Evolutionary conservation across 2,329 filamentous ascomycete species (phyloP).

Genomic region (Knufia petricola): DNA sequence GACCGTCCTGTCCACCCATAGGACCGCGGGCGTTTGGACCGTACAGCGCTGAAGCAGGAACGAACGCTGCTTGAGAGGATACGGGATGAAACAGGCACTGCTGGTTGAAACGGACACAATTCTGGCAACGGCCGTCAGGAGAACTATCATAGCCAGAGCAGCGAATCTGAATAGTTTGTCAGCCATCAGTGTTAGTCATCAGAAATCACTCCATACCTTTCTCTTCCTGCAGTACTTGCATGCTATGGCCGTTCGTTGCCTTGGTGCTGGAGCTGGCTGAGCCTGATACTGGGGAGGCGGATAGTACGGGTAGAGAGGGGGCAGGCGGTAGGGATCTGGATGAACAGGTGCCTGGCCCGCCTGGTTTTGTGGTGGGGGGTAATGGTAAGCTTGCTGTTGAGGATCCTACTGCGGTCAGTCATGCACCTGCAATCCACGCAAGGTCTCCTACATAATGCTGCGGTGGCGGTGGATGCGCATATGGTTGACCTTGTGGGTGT

Average conservation of each 20-base stretch:
- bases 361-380: constrained; percentile 29
- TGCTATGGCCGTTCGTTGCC: constrained; percentile 43
- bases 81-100: constrained; percentile 70
- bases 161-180: constrained; percentile 49
- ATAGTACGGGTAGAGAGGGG: constrained; percentile 32
- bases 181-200: constrained; percentile 6
- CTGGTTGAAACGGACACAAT: constrained; percentile 64
- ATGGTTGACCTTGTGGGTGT: constrained; percentile 14
- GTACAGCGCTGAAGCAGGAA: constrained; percentile 60
- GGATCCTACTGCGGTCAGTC: constrained; percentile 18
- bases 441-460: constrained; percentile 32
- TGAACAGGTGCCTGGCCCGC: constrained; percentile 29
- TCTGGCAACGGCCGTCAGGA: constrained; percentile 61
- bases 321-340: constrained; percentile 34
- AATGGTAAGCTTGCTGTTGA: constrained; percentile 25
- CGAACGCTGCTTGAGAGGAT: constrained; percentile 63
- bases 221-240: constrained; percentile 44
- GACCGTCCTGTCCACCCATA: constrained; percentile 23
- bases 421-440: not conserved
- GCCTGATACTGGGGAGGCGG: constrained; percentile 32
- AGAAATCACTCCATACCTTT: constrained; percentile 33
- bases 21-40: constrained; percentile 33
- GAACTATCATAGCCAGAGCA: constrained; percentile 67
- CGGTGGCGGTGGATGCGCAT: constrained; percentile 24
- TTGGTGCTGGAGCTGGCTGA: constrained; percentile 35